A percentile compares a stretch with the other conserved stretches of the same genome.
These are phyloP conservation scores for Parathielavia hyrcaniae DNA, from an alignment of 495 filamentous ascomycete genomes.

Conservation along the genomic window DNA sequence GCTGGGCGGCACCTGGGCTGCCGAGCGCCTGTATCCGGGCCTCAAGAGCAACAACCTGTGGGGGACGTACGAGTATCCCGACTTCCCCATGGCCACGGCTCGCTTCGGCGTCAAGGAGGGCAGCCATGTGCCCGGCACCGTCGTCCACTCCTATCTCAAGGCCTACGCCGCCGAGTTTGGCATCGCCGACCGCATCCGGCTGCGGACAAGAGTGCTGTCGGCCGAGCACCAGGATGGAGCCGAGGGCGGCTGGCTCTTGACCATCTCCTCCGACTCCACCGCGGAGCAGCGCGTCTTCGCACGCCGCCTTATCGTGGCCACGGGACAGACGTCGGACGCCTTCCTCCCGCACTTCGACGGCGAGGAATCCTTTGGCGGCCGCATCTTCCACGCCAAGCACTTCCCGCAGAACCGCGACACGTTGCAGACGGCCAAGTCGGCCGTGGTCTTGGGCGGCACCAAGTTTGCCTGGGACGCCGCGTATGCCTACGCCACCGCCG, in stretches of 20 bases:
- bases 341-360: constrained; percentile 32
- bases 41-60: constrained; percentile 52
- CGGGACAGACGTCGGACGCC: constrained; percentile 29
- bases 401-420: constrained; percentile 34
- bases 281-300: constrained; percentile 14
- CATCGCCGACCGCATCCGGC: constrained; percentile 47
- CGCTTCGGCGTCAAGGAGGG: constrained; percentile 51
- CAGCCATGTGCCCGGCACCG: constrained; percentile 60
- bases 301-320: constrained; percentile 28
- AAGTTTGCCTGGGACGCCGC: constrained; percentile 73
- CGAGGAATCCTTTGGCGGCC: constrained; percentile 36
- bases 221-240: constrained; percentile 40
- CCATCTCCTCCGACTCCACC: constrained; percentile 14
- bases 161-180: constrained; percentile 53
- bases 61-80: constrained; percentile 61
- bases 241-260: constrained; percentile 35
- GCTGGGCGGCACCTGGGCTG: constrained; percentile 63
- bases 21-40: constrained; percentile 55
- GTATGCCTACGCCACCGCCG: constrained; percentile 55
- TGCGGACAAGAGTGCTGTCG: constrained; percentile 46
- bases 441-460: constrained; percentile 58
- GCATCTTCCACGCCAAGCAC: constrained; percentile 57
- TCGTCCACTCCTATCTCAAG: constrained; percentile 57
- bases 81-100: constrained; percentile 59
- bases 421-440: constrained; percentile 31